These are phyloP conservation scores for Picochlorum costavermella DNA, from an alignment of 139 green algal genomes.

Conservation along the genomic window DNA sequence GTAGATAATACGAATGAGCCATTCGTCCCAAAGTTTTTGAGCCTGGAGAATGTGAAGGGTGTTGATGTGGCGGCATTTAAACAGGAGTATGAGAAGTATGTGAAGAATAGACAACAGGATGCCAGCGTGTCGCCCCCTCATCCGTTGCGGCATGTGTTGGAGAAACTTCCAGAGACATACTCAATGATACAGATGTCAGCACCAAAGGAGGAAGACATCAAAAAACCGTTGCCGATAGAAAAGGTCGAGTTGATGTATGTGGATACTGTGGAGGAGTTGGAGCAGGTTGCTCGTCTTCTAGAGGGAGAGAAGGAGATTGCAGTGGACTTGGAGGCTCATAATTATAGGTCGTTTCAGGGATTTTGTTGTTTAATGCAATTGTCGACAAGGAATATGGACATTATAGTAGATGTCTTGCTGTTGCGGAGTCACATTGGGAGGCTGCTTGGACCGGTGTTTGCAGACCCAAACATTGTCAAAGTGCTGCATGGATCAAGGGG, in stretches of 20 bases:
- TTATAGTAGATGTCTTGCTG: conserved; percentile 74
- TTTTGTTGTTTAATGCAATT: conserved; percentile 93
- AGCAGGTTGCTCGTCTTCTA: conserved; percentile 27
- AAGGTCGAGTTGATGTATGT: conserved; percentile 22
- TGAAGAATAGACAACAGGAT: conserved; percentile 1
- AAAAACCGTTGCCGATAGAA: conserved; percentile 2
- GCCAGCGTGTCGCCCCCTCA: conserved; percentile 26
- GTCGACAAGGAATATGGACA: conserved; percentile 68
- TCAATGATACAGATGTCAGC: conserved; percentile 28
- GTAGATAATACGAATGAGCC: conserved; percentile 55
- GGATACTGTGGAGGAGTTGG: conserved; percentile 18
- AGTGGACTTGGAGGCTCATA: conserved; percentile 86
- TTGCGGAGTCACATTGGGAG: conserved; percentile 46
- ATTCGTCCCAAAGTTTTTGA: conserved; percentile 26
- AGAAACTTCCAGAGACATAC: conserved; percentile 33
- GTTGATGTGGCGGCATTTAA: not conserved
- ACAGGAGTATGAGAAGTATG: not conserved
- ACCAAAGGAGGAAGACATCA: not conserved
- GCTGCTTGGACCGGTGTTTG: conserved; percentile 53
- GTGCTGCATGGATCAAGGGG: conserved; percentile 82
- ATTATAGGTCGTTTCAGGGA: conserved; percentile 66
- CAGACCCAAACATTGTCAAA: conserved; percentile 65
- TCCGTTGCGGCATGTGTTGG: conserved; percentile 44
- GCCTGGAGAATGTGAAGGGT: not conserved
- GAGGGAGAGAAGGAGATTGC: conserved; percentile 47